Base-by-base conservation (phyloP, 2,329 filamentous ascomycete species). In the Diaporthe eres region DNA sequence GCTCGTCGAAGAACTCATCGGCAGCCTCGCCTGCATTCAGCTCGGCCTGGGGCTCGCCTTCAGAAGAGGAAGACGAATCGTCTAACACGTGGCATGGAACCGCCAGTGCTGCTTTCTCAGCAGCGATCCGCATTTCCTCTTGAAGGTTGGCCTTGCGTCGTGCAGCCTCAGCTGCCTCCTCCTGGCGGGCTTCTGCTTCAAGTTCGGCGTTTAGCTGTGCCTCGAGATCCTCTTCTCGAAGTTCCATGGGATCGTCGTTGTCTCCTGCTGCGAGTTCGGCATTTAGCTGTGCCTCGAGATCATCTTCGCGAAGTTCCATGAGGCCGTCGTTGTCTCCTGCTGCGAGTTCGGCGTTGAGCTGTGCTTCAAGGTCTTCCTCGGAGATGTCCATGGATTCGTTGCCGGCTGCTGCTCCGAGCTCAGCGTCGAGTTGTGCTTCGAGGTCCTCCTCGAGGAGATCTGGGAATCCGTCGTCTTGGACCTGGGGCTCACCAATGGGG, bases 181-280 rank as follows among this genome's bases (percentile, higher is more conserved):
- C n/a, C 10, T 31, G 25, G n/a, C n/a, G 44, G n/a, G 31, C 15
- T 25, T 72, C 70, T 49, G 51, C 70, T 28, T 19, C 42, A 19
- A 60, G 34, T 31, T 72, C 70, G 25, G 19, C 42, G 58, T 57
- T 22, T 19, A 65, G 47, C n/a, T 61, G 49, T 10, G 22, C 55
- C 6, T 44, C 47, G n/a, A 65, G n/a, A 4, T 17, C 58, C 12
- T 44, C 70, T 1, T 22, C 42, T 17, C n/a, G 12, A 39, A 39
- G 10, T 39, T 39, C 37, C 3, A 39, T 39, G 37, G 12, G 2
- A 12, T 12, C 37, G 37, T 13, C 37, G 37, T 39, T 39, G 37
- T 39, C 37, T 39, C 37, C 37, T 12, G 37, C 37, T 39, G 37
- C 37, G 37, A 39, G 37, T 39, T 39, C 37, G 37, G 37, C 37